These are phyloP conservation scores for Carallia pectinifolia DNA, from an alignment of 345 rosid species.

Conservation along the genomic window DNA sequence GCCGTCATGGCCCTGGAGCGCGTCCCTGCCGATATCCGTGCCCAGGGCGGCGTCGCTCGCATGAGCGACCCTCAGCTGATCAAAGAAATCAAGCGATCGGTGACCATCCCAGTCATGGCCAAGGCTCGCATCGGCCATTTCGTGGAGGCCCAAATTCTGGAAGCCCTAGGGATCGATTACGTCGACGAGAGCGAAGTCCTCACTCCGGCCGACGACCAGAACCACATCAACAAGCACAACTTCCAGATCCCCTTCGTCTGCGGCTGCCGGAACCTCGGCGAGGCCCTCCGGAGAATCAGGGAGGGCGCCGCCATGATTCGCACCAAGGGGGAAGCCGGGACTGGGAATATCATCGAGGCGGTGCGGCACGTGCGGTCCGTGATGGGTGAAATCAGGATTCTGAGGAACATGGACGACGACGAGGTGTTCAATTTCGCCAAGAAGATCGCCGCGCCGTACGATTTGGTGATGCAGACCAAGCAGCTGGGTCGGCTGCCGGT, in stretches of 20 bases:
- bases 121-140: constrained; percentile 31
- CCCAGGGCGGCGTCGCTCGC: constrained; percentile 30
- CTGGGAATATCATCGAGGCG: constrained; percentile 73
- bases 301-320: constrained; percentile 89
- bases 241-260: constrained; percentile 81
- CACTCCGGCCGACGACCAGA: constrained; percentile 66
- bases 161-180: constrained; percentile 63
- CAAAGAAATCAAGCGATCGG: constrained; percentile 25
- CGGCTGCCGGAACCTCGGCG: constrained; percentile 77
- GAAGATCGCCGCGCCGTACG: constrained; percentile 39
- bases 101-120: constrained; percentile 32
- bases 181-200: constrained; percentile 79
- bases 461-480: constrained; percentile 33
- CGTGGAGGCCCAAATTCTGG: constrained; percentile 29
- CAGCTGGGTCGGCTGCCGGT: constrained; percentile 31
- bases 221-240: constrained; percentile 81
- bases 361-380: constrained; percentile 79
- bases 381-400: constrained; percentile 59
- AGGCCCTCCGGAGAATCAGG: constrained; percentile 65
- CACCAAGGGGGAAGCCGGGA: constrained; percentile 92
- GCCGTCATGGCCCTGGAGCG: constrained; percentile 32
- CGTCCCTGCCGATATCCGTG: constrained; percentile 27
- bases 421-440: constrained; percentile 71
- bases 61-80: constrained; percentile 32
- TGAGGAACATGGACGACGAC: constrained; percentile 73